Conservation (phyloP, 441 rosid genomes). For the Bruguiera hainesii region DNA sequence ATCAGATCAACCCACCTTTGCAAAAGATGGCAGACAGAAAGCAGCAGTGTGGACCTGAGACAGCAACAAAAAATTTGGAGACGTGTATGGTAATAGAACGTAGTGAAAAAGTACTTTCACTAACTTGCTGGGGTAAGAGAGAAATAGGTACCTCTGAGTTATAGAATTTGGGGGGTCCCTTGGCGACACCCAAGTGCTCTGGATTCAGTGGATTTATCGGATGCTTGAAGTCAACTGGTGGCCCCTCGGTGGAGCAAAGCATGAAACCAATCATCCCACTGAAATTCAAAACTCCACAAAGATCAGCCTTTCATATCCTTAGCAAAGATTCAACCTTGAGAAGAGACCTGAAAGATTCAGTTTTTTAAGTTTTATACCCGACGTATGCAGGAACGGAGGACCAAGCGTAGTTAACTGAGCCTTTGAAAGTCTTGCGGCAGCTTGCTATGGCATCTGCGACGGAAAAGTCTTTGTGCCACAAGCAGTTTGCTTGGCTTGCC, state of each 20-base stretch:
- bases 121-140: background rate
- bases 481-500: conserved; percentile 70
- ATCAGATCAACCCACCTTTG: conserved; percentile 23
- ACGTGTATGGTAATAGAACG: background rate
- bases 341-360: background rate
- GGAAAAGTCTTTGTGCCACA: conserved; percentile 53
- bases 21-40: conserved; percentile 71
- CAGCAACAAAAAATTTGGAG: background rate
- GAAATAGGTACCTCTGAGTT: conserved; percentile 50
- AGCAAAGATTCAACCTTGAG: background rate
- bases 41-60: conserved; percentile 67
- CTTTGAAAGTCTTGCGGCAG: conserved; percentile 52
- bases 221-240: conserved; percentile 55
- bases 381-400: conserved; percentile 60
- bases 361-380: conserved; percentile 29
- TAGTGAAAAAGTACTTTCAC: no score
- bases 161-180: conserved; percentile 56
- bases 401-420: conserved; percentile 76
- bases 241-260: conserved; percentile 80
- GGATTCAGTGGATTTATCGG: conserved; percentile 53
- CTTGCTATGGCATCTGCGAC: conserved; percentile 44
- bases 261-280: conserved; percentile 80
- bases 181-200: conserved; percentile 40
- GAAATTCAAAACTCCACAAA: conserved; percentile 11
- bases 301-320: background rate